phyloP scores from a whole-genome alignment of 1,139 yeast genomes.

The Saccharomyces hybrid region DNA sequence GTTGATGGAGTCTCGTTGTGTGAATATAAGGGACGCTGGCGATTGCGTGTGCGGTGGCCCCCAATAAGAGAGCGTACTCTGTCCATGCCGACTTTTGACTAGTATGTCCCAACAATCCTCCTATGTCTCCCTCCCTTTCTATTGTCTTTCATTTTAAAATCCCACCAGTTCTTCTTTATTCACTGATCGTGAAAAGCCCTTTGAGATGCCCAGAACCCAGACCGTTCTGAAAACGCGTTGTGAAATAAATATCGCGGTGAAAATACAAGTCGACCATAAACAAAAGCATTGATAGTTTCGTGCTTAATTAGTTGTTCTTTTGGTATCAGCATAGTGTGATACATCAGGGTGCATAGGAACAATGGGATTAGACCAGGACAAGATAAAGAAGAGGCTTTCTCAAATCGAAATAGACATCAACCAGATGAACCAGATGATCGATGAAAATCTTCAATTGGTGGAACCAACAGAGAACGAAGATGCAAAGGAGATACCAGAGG shows the following conservation, averaged over 20 bases:
- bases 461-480: background rate
- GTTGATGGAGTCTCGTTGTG: background rate
- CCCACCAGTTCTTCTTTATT: background rate
- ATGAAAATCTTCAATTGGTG: slow-evolving; percentile 19
- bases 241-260: background rate
- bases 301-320: background rate
- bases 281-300: slow-evolving; percentile 1
- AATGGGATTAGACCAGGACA: slow-evolving; percentile 23
- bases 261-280: background rate
- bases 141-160: background rate
- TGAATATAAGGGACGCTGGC: background rate
- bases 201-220: slow-evolving; percentile 1
- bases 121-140: background rate
- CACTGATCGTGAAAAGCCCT: background rate
- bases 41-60: slow-evolving; percentile 4
- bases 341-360: background rate
- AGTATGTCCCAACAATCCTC: background rate
- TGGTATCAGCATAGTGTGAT: background rate
- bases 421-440: slow-evolving; percentile 31
- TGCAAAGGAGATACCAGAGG: background rate
- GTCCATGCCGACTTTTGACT: slow-evolving; percentile 8
- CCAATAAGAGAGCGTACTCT: slow-evolving; percentile 17
- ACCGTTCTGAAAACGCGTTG: background rate
- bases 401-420: slow-evolving; percentile 31
- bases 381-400: slow-evolving; percentile 28